Conservation (phyloP, 495 filamentous ascomycete genomes). For the Viridothelium virens region DNA sequence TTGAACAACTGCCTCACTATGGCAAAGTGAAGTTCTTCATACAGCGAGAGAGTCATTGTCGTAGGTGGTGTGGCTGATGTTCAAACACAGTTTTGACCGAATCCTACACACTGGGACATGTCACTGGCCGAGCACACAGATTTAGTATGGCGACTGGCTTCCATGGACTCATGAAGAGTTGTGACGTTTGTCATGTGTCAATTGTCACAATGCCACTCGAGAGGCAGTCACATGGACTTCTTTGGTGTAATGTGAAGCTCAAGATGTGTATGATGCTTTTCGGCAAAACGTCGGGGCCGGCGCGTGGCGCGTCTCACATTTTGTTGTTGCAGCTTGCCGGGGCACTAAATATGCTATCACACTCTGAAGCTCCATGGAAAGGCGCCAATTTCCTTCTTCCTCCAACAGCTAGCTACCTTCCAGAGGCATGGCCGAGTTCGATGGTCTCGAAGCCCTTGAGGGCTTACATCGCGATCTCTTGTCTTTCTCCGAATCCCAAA, state of each 20-base stretch:
- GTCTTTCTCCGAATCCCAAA: conserved; percentile 52
- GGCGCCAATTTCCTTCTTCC: background rate
- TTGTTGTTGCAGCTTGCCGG: background rate
- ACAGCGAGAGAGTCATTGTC: background rate
- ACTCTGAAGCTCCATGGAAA: no score
- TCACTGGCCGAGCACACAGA: background rate
- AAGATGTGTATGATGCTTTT: background rate
- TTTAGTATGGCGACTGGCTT: background rate
- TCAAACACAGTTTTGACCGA: background rate
- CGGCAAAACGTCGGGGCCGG: background rate
- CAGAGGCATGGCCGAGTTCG: conserved; percentile 54
- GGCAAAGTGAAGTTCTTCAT: background rate
- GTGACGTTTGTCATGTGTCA: no score
- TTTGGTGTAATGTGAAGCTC: no score
- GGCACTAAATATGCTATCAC: no score
- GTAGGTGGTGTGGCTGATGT: background rate
- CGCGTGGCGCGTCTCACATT: background rate
- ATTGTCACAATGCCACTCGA: no score
- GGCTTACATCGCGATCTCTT: conserved; percentile 71
- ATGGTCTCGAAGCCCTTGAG: conserved; percentile 59
- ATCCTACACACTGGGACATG: background rate
- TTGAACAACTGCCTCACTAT: background rate
- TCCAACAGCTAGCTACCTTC: background rate
- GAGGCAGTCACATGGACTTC: no score
- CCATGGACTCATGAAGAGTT: no score